Evolutionary conservation across 352 stramenopile genomes (phyloP).

Genomic region (Pythium rhizo-oryzae): DNA sequence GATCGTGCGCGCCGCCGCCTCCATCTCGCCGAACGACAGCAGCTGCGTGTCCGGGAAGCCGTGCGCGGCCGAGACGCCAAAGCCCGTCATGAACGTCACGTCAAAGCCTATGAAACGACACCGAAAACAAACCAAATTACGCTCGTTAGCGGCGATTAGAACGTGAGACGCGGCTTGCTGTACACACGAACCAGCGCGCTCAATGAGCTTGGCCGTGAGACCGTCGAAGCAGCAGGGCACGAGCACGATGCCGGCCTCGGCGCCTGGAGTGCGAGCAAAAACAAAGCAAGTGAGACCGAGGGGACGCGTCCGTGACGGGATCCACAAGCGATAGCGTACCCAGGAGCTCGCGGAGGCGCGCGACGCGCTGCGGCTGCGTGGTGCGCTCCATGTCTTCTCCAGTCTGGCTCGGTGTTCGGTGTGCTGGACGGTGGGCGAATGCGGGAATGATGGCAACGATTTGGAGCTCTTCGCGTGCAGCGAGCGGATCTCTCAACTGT

Average conservation of each 20-base stretch:
- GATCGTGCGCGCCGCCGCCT: slow-evolving; percentile 39
- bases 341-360: slow-evolving; percentile 51
- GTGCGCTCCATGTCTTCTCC: slow-evolving; percentile 33
- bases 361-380: slow-evolving; percentile 49
- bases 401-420: no score
- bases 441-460: background rate
- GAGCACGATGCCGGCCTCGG: slow-evolving; percentile 58
- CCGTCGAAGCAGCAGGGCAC: slow-evolving; percentile 94
- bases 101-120: slow-evolving; percentile 81
- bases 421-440: no score
- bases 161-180: no score
- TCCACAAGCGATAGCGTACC: no score
- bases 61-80: slow-evolving; percentile 86
- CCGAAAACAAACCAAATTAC: no score
- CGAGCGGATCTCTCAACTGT: background rate
- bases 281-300: slow-evolving; percentile 5
- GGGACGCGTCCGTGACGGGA: no score
- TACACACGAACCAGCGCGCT: slow-evolving; percentile 45
- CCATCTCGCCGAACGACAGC: slow-evolving; percentile 71
- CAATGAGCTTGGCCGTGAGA: slow-evolving; percentile 87
- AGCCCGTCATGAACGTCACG: slow-evolving; percentile 94
- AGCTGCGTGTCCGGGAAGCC: slow-evolving; percentile 91
- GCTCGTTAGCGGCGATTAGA: no score
- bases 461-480: background rate
- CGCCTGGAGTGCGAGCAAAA: slow-evolving; percentile 17